Evolutionary conservation across 495 filamentous ascomycete species (phyloP), one percentile per base, ranked within the genome.

Genomic region (Hyphodiscus hymeniophilus): DNA sequence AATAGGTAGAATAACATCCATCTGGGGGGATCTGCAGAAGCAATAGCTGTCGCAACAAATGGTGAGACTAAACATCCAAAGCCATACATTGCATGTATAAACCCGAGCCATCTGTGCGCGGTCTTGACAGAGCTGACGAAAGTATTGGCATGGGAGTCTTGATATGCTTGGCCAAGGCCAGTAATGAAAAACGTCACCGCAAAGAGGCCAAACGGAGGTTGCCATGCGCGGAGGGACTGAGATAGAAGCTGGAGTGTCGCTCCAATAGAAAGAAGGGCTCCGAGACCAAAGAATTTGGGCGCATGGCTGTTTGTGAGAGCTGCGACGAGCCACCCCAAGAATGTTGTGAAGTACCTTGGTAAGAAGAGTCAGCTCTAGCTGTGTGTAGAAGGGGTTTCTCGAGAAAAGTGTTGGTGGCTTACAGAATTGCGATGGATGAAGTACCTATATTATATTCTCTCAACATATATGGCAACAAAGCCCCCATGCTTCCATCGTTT

Each of bases 41-140:
- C 72, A 22, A 77, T 67, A 7, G 66, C 56, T 1, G 72, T 73
- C 0, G 73, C 72, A 4, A 73, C 63, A 50, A 80, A 66, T 13
- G 76, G 75, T 0, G 58, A 64, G 5, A 76, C 62, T 3, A 80
- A 61, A 12, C 67, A 70, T 0, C 75, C 75, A 0, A 72, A 62
- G 18, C 72, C 73, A 44, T 76, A 80, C 59, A 72, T 67, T 31
- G 70, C 72, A 58, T 80, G 75, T 15, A 79, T 73, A 44, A 77
- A 65, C 6, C 73, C 74, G 3, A 80, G 59, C 75, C 75, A 79
- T 22, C 74, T 61, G 48, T 80, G 75, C 3, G 71, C 64, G 24
- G 63, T 65, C 18, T 62, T 59, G 15, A 68, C 60, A 7, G 62
- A 66, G 39, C 69, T 63, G 0, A 72, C 72, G 50, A 70, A 76